phyloP scores from a whole-genome alignment of 176 grass and related monocot genomes.

The Eragrostis curvula region DNA sequence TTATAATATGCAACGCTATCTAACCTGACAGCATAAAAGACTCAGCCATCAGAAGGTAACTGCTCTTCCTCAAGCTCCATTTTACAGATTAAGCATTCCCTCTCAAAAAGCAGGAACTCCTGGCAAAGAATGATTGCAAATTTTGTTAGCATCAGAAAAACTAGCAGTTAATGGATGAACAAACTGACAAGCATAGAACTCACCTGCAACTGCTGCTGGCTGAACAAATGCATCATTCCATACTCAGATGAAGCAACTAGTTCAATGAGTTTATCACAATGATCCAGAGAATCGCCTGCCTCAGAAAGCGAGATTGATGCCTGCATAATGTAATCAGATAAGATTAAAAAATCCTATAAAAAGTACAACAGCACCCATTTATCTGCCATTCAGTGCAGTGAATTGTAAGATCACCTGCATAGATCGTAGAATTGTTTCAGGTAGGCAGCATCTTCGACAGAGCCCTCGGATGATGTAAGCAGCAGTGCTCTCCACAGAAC shows the following conservation, averaged over 20 bases:
- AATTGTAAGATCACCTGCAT: slow-evolving; percentile 72
- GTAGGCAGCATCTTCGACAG: slow-evolving; percentile 82
- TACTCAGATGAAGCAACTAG: slow-evolving; percentile 80
- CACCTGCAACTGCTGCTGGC: slow-evolving; percentile 94
- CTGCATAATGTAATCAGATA: slow-evolving; percentile 44
- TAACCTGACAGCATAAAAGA: slow-evolving; percentile 22
- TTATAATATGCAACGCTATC: background rate
- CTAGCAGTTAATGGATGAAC: background rate
- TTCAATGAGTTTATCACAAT: slow-evolving; percentile 71
- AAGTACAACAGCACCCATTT: background rate
- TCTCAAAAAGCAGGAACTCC: slow-evolving; percentile 91
- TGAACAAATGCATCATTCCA: slow-evolving; percentile 92
- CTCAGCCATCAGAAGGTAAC: slow-evolving; percentile 41
- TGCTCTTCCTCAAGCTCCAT: slow-evolving; percentile 86
- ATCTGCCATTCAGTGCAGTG: slow-evolving; percentile 15
- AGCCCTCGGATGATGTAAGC: slow-evolving; percentile 82
- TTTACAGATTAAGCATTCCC: slow-evolving; percentile 71
- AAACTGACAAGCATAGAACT: slow-evolving; percentile 23
- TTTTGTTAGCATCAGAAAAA: slow-evolving; percentile 10
- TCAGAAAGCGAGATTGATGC: slow-evolving; percentile 79
- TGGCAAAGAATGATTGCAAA: slow-evolving; percentile 34
- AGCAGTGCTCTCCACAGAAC: slow-evolving; percentile 61
- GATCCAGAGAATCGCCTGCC: slow-evolving; percentile 65
- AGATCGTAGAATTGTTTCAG: slow-evolving; percentile 89
- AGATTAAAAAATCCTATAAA: slow-evolving; percentile 3